phyloP scores from a whole-genome alignment of 192 early-diverging fungal species.

The Kappamyces sp. region DNA sequence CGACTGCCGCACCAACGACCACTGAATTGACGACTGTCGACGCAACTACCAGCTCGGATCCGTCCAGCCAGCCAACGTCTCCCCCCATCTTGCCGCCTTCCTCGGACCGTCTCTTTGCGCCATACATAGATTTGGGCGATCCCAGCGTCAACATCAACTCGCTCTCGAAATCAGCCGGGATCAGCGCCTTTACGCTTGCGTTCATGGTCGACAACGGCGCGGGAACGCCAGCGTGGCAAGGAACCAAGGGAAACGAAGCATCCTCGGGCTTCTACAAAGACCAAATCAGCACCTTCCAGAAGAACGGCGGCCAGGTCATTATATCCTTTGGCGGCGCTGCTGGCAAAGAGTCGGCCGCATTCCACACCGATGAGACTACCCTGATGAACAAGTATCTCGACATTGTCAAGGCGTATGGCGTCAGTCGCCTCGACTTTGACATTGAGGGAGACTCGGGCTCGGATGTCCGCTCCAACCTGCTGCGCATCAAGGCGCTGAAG shows the following conservation, averaged over 20 bases:
- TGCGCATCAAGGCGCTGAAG: constrained; percentile 27
- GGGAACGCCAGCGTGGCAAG: neutral
- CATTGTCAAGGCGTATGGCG: constrained; percentile 27
- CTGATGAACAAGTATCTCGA: constrained; percentile 25
- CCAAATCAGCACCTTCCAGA: constrained; percentile 13
- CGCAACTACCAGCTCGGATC: too few relatives aligned
- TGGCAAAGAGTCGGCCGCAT: constrained; percentile 23
- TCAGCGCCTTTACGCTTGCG: too few relatives aligned
- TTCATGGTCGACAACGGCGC: neutral
- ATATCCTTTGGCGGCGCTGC: constrained; percentile 34
- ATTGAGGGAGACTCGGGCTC: constrained; percentile 27
- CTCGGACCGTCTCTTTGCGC: too few relatives aligned
- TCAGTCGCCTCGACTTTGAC: constrained; percentile 34
- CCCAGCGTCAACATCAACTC: too few relatives aligned
- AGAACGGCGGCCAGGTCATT: constrained; percentile 29
- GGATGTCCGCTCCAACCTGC: constrained; percentile 3
- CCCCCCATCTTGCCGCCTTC: too few relatives aligned
- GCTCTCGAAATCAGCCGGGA: too few relatives aligned
- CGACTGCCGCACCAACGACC: too few relatives aligned
- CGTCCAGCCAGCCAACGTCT: too few relatives aligned
- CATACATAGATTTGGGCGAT: too few relatives aligned
- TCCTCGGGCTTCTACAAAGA: constrained; percentile 6
- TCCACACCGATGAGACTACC: constrained; percentile 13
- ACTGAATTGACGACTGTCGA: too few relatives aligned
- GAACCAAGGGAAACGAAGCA: neutral